Evolutionary conservation across 2,329 filamentous ascomycete genomes (phyloP), one percentile per base, ranked within the genome.

Genomic region (Pseudofabraea citricarpa): DNA sequence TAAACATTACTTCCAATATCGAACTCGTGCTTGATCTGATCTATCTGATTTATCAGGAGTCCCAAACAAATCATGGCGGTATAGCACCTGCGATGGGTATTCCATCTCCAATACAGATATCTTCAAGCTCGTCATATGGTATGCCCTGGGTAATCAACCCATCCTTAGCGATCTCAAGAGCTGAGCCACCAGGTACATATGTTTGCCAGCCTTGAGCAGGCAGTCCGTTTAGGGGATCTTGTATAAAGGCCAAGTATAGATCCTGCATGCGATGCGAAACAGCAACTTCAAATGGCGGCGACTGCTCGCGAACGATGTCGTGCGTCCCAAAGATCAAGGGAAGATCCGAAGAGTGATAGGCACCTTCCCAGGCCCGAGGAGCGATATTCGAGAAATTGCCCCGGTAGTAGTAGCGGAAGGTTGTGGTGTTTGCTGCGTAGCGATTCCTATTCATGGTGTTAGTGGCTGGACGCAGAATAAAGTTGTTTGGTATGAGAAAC

Each of bases 161-260:
- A 21, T 20, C 33, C 8, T 15, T 12, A 8, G 15, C 47, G 47
- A 48, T 50, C 26, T 44, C 29, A 29, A 51, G 23, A 2, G 40
- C 46, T 26, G 24, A 37, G 6, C 47, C 49, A 19, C 39, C 42
- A 10, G 32, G 40, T 5, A 6, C 16, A 43, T 52, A 49, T 3
- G 44, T n/a, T 5, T 36, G 9, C 52, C 49, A 54, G 15, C 46
- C 43, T 9, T 41, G 29, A 1, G 26, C 33, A 2, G 26, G 31
- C 40, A 63, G 44, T 1, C 60, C 61, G 22, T 52, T 47, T 3
- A 36, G 36, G 1, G 63, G 56, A 46, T 64, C 51, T 39, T 55
- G 62, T 21, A 61, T 57, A 44, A 65, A 65, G 4, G 56, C 54
- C 1, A 62, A 51, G 59, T 57, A 64, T 6, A 60, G 55, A 18